Base-by-base conservation (phyloP, 1,284 basidiomycete genomes). In the Ustilago tritici region DNA sequence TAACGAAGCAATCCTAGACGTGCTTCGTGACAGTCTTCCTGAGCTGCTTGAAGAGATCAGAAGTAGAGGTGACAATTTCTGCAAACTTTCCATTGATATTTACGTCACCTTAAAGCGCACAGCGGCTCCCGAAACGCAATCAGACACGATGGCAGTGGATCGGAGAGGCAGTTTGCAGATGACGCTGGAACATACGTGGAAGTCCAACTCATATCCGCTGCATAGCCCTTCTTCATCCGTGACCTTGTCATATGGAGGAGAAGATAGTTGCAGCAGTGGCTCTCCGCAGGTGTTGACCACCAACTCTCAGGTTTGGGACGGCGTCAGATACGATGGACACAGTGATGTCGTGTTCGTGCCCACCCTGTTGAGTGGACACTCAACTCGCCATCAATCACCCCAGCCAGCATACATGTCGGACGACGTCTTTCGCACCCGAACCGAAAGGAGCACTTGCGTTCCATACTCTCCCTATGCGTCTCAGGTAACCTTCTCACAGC, bases 11-110 rank as follows among this genome's bases (percentile, higher is more conserved):
- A 66, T 60, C 15, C 31, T 70, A 14, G 62, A 61, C 28, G 58
- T 70, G 32, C 62, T 70, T 4, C 52, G 58, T 14, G 63, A 61
- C 36, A 52, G 32, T 28, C 40, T 70, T 34, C 31, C 62, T 5
- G 61, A 70, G 47, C 50, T 70, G 34, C 53, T 65, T 2, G 46
- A 56, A 2, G 58, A 65, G 40, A 23, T 65, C 12, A 53, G 38
- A 28, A 34, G 14, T 11, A 36, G 43, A 43, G 57, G 56, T 4
- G 56, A 52, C 17, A 49, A 38, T 38, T 47, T 35, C 23, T 65
- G 68, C 40, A 19, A 38, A 17, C 59, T 70, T 4, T 61, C 62
- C 28, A 62, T 70, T 31, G 62, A 65, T 49, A 61, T 70, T 32
- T 65, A 70, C 40, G 28, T 65, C 17, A 70, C 62, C n/a, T 6